A percentile compares a stretch with the other conserved stretches of the same genome.
These are phyloP conservation scores for Scenedesmus sp. DNA, from an alignment of 163 green algal species.

Conservation along the genomic window DNA sequence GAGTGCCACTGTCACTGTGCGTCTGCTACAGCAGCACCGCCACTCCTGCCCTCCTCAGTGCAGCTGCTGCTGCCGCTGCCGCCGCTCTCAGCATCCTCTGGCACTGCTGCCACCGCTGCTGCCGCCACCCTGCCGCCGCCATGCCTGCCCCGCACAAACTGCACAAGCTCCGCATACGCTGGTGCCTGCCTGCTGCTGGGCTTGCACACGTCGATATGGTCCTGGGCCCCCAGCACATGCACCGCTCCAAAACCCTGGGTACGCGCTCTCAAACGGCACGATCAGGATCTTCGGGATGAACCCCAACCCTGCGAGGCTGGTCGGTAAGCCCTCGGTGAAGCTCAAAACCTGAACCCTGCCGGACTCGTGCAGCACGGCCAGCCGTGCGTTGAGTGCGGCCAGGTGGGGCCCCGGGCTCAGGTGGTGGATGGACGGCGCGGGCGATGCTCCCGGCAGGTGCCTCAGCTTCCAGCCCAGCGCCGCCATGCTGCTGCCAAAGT, in stretches of 20 bases:
- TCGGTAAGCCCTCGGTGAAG: slow-evolving; percentile 58
- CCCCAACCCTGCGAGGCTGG: slow-evolving; percentile 64
- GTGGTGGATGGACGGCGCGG: slow-evolving; percentile 42
- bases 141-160: slow-evolving; percentile 64
- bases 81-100: neutral
- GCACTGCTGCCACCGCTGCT: neutral
- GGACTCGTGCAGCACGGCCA: slow-evolving; percentile 61
- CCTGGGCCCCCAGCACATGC: slow-evolving; percentile 74
- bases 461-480: slow-evolving; percentile 89
- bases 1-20: no score
- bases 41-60: neutral
- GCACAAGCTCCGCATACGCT: slow-evolving; percentile 65
- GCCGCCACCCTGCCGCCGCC: neutral
- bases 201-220: slow-evolving; percentile 94
- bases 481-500: slow-evolving; percentile 89
- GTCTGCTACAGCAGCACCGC: no score
- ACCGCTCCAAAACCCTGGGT: slow-evolving; percentile 93
- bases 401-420: slow-evolving; percentile 63
- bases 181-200: slow-evolving; percentile 65
- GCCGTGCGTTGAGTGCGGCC: slow-evolving; percentile 59
- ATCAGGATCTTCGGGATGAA: slow-evolving; percentile 65
- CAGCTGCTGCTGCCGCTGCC: neutral
- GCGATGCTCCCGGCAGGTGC: slow-evolving; percentile 80
- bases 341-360: slow-evolving; percentile 42
- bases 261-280: slow-evolving; percentile 82